Evolutionary conservation across 306 rosid species (phyloP).

Genomic region (Medicago arabica): DNA sequence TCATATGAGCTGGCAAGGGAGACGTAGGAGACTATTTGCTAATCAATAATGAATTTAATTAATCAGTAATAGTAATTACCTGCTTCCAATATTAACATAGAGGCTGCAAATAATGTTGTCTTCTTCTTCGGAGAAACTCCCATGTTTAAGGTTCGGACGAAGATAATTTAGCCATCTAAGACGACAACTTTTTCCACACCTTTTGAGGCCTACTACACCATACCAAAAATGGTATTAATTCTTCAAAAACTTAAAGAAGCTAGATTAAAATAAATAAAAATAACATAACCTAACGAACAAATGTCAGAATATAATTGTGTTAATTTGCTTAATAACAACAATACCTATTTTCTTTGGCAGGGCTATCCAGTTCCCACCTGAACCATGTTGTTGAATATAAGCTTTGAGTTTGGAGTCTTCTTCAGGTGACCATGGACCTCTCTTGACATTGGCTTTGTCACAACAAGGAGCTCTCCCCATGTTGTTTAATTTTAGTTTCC

Average conservation of each 20-base stretch:
- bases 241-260: too few species aligned
- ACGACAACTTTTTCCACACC: slow-evolving; percentile 59
- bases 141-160: slow-evolving; percentile 84
- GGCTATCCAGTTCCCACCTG: slow-evolving; percentile 61
- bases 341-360: slow-evolving; percentile 83
- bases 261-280: too few species aligned
- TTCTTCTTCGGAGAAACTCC: slow-evolving; percentile 84
- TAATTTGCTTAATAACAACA: neutral
- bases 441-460: slow-evolving; percentile 73
- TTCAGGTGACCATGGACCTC: slow-evolving; percentile 46
- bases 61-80: slow-evolving; percentile 47
- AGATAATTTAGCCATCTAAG: slow-evolving; percentile 53
- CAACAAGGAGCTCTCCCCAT: slow-evolving; percentile 99
- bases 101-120: slow-evolving; percentile 90
- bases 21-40: neutral
- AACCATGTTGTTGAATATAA: slow-evolving; percentile 27
- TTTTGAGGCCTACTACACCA: slow-evolving; percentile 61
- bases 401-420: slow-evolving; percentile 46
- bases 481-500: neutral
- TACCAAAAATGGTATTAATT: too few species aligned
- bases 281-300: too few species aligned
- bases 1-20: too few species aligned
- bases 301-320: neutral
- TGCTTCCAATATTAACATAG: slow-evolving; percentile 84
- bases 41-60: neutral